Evolutionary conservation across 192 early-diverging fungal genomes (phyloP).

Genomic region (Backusella tarrabulga): DNA sequence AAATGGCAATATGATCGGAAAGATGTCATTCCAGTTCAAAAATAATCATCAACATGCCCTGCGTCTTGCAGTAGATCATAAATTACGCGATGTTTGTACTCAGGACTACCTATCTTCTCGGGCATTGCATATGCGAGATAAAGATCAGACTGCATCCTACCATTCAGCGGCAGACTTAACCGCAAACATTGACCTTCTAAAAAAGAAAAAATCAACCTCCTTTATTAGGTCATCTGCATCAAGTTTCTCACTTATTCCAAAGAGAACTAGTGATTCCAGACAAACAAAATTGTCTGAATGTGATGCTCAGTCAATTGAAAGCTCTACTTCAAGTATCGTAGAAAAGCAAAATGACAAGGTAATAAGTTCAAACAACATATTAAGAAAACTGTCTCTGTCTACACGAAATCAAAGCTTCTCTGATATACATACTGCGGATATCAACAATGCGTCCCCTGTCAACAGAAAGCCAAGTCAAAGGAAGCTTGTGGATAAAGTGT

Average conservation of each 20-base stretch:
- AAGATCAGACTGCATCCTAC: background rate
- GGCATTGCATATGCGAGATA: constrained; percentile 25
- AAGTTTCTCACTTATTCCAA: constrained; percentile 20
- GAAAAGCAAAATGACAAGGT: background rate
- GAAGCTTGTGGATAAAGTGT: constrained; percentile 5
- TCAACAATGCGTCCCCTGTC: background rate
- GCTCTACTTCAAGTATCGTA: background rate
- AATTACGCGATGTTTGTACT: constrained; percentile 33
- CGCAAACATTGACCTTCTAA: background rate
- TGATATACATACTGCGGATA: background rate
- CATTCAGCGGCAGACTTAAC: background rate
- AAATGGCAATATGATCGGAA: constrained; percentile 22
- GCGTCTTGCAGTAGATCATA: constrained; percentile 26
- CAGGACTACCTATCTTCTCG: constrained; percentile 32
- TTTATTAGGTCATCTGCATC: constrained; percentile 24
- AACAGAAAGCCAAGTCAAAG: background rate
- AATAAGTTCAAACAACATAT: background rate
- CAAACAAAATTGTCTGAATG: constrained; percentile 5
- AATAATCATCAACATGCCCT: constrained; percentile 30
- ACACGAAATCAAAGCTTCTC: constrained; percentile 8
- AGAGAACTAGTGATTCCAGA: background rate
- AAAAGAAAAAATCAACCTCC: constrained; percentile 16
- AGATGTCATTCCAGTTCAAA: constrained; percentile 32
- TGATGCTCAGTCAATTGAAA: background rate
- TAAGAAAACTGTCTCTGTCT: constrained; percentile 3